Base-by-base conservation (phyloP, 441 rosid genomes). In the Capsella rubella region DNA sequence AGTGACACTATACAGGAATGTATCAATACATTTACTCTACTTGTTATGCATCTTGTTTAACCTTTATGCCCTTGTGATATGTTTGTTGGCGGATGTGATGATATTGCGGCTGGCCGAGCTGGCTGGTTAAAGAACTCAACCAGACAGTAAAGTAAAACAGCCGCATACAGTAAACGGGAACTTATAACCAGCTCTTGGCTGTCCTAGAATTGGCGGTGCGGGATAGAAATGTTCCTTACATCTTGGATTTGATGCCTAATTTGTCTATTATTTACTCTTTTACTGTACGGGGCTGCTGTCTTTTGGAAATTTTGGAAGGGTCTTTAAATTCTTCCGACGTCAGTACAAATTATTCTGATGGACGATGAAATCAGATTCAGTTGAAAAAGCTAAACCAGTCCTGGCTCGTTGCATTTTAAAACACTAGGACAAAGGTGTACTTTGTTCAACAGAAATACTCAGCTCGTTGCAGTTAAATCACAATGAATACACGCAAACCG, bases 71-170 rank as follows among this genome's bases (percentile, higher is more conserved):
- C 42, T 53, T 50, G 6, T 78, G 47, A 12, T 32, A 29, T 13
- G 34, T 35, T 43, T 59, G 29, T 67, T 60, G 53, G 45, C 5
- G 50, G 13, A 47, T 72, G 15, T 53, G 77, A 39, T 43, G 9
- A 27, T 40, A 39, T 57, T 81, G 96, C 95, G 78, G 90, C 97
- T 88, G 94, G 97, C 96, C 97, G 91, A 93, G 94, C 87, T 90
- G 92, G 78, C 56, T 87, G 96, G 94, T 86, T 87, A 3, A 81
- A 91, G 94, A 75, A 37, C 57, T 72, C 69, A 84, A 72, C 88
- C 96, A 83, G 66, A 75, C 88, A 83, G 94, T 88, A 88, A 89
- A 86, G 88, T 84, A 79, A 77, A 52, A 85, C 97, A 85, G 97
- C 82, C 81, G 96, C 96, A 39, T 80, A 88, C 43, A 88, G 59